phyloP scores from a whole-genome alignment of 768 basidiomycete genomes.

The Tubosaeta sp. region DNA sequence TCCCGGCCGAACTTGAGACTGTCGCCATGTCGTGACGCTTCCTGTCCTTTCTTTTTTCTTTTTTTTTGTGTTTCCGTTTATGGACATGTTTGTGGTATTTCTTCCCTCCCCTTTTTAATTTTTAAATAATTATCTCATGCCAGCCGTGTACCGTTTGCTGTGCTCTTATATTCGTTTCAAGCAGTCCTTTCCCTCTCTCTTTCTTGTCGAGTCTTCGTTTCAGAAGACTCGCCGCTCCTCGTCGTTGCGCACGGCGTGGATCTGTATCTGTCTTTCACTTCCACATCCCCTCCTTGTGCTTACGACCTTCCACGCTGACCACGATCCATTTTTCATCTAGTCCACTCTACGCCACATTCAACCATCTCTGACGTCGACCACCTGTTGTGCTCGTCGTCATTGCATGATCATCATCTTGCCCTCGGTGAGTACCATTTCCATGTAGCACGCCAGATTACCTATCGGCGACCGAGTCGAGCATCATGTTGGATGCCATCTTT shows the following conservation, averaged over 20 bases:
- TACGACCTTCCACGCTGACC: conserved; percentile 37
- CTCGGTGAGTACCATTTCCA: conserved; percentile 32
- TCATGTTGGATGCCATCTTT: conserved; percentile 12
- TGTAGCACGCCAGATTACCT: conserved; percentile 7
- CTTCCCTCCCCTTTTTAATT: conserved; percentile 9
- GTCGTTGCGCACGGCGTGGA: conserved; percentile 23
- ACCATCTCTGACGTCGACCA: conserved; percentile 30
- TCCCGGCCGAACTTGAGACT: conserved; percentile 2
- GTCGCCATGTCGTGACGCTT: conserved; percentile 18
- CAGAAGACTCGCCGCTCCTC: conserved; percentile 20
- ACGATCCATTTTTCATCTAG: conserved; percentile 33
- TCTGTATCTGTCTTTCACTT: conserved; percentile 17
- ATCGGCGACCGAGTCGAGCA: background rate
- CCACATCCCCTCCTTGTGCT: conserved; percentile 21
- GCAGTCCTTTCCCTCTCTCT: conserved; percentile 16
- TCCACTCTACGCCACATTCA: conserved; percentile 29
- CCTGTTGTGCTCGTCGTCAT: conserved; percentile 34
- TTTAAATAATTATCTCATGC: conserved; percentile 10
- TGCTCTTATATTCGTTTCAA: conserved; percentile 33
- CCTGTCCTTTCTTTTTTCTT: conserved; percentile 8
- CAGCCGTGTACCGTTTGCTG: conserved; percentile 19
- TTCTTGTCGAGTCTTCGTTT: conserved; percentile 25
- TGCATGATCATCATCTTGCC: conserved; percentile 38
- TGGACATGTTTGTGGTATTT: conserved; percentile 15
- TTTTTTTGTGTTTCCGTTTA: conserved; percentile 14